phyloP scores from a whole-genome alignment of 805 yeast genomes.

The Cyberlindnera suaveolens region DNA sequence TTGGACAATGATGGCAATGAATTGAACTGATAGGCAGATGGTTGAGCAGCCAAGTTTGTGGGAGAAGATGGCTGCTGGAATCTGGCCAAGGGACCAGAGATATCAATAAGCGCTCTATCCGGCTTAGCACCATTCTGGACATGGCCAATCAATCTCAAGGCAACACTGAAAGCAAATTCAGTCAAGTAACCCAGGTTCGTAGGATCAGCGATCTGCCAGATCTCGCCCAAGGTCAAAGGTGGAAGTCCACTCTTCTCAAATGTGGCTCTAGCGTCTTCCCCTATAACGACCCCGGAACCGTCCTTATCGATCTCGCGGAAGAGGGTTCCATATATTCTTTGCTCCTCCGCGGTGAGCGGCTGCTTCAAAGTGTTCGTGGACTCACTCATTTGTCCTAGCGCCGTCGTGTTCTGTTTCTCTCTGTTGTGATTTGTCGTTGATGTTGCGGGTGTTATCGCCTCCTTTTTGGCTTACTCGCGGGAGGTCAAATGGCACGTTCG shows the following conservation, averaged over 20 bases:
- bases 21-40: constrained; percentile 17
- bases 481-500: too few relatives aligned
- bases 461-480: too few relatives aligned
- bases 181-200: constrained; percentile 80
- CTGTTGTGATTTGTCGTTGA: too few relatives aligned
- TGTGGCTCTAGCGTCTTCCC: constrained; percentile 76
- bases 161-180: constrained; percentile 73
- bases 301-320: constrained; percentile 79
- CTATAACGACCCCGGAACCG: constrained; percentile 75
- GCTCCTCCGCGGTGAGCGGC: constrained; percentile 65
- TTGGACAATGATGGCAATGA: constrained; percentile 47
- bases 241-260: constrained; percentile 84
- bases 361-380: constrained; percentile 20
- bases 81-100: constrained; percentile 60
- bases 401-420: too few relatives aligned
- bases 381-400: constrained; percentile 7
- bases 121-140: constrained; percentile 66
- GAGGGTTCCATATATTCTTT: constrained; percentile 61
- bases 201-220: constrained; percentile 94
- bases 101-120: constrained; percentile 48
- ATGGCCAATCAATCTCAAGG: constrained; percentile 85
- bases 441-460: too few relatives aligned
- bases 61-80: constrained; percentile 32
- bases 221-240: constrained; percentile 72
- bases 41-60: constrained; percentile 12